Percentiles rank a stretch among this genome's conserved stretches.
Conservation (phyloP, 2,329 filamentous ascomycete genomes). For the Leptographium procerum region DNA sequence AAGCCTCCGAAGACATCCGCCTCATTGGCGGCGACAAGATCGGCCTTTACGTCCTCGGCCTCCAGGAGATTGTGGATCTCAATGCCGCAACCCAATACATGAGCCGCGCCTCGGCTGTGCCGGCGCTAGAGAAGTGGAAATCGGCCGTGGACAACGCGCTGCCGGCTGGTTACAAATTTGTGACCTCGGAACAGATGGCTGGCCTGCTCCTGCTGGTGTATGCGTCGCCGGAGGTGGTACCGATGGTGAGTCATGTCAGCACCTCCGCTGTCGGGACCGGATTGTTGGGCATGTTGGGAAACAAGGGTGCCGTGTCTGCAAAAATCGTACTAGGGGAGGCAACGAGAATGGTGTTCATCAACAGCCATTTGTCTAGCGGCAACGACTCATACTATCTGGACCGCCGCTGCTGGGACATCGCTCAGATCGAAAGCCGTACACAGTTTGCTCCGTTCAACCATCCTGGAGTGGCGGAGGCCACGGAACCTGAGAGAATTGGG, state of each 20-base stretch:
- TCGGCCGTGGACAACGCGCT: slow-evolving; percentile 60
- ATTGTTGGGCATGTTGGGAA: slow-evolving; percentile 84
- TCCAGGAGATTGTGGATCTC: slow-evolving; percentile 89
- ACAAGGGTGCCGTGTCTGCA: slow-evolving; percentile 81
- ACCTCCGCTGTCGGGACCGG: slow-evolving; percentile 80
- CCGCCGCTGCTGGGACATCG: slow-evolving; percentile 79
- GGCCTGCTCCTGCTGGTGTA: slow-evolving; percentile 79
- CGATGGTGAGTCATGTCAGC: slow-evolving; percentile 70
- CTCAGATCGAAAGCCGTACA: slow-evolving; percentile 64
- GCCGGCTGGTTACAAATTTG: slow-evolving; percentile 62
- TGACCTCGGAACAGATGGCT: slow-evolving; percentile 75
- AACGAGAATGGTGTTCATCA: slow-evolving; percentile 79
- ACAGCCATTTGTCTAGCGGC: slow-evolving; percentile 84
- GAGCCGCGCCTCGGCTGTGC: slow-evolving; percentile 43
- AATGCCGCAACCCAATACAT: slow-evolving; percentile 70
- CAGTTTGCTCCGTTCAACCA: slow-evolving; percentile 63
- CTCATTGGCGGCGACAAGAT: slow-evolving; percentile 56
- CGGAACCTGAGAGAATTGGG: slow-evolving; percentile 57
- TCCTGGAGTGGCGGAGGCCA: slow-evolving; percentile 50
- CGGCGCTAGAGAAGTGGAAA: slow-evolving; percentile 65
- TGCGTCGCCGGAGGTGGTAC: slow-evolving; percentile 63
- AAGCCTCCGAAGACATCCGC: slow-evolving; percentile 21
- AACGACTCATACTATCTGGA: slow-evolving; percentile 67
- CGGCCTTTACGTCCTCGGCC: slow-evolving; percentile 76
- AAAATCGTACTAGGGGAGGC: slow-evolving; percentile 81